phyloP scores from a whole-genome alignment of 441 rosid species.

The Jatropha podagrica region DNA sequence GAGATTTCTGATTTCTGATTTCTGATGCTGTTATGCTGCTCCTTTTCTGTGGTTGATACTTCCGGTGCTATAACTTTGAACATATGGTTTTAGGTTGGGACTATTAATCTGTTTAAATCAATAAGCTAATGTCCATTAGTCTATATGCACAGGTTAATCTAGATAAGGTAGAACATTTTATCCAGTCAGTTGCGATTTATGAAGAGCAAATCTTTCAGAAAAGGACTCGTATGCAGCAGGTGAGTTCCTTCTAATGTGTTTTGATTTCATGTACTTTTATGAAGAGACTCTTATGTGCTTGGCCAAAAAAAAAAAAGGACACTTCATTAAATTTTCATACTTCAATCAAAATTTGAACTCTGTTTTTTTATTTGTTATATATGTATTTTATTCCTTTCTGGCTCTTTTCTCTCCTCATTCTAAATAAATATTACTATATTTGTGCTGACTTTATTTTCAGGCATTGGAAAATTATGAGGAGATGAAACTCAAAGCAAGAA shows the following conservation, averaged over 20 bases:
- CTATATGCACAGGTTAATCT: slow-evolving; percentile 54
- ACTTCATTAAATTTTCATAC: background rate
- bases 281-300: background rate
- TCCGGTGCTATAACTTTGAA: background rate
- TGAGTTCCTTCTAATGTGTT: slow-evolving; percentile 23
- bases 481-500: slow-evolving; percentile 64
- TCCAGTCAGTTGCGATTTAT: slow-evolving; percentile 74
- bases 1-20: background rate
- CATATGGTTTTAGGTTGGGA: background rate
- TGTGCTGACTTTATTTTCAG: slow-evolving; percentile 37
- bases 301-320: background rate
- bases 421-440: background rate
- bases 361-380: background rate
- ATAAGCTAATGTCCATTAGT: background rate
- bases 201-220: slow-evolving; percentile 98
- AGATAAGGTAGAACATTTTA: slow-evolving; percentile 82
- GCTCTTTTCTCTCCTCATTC: background rate
- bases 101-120: background rate
- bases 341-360: background rate
- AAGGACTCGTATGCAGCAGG: slow-evolving; percentile 91
- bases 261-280: background rate
- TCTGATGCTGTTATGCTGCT: too few relatives aligned
- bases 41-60: background rate
- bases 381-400: background rate
- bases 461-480: slow-evolving; percentile 73